These are phyloP conservation scores for Mariannaea sp. DNA, from an alignment of 2,329 filamentous ascomycete species.

Conservation along the genomic window DNA sequence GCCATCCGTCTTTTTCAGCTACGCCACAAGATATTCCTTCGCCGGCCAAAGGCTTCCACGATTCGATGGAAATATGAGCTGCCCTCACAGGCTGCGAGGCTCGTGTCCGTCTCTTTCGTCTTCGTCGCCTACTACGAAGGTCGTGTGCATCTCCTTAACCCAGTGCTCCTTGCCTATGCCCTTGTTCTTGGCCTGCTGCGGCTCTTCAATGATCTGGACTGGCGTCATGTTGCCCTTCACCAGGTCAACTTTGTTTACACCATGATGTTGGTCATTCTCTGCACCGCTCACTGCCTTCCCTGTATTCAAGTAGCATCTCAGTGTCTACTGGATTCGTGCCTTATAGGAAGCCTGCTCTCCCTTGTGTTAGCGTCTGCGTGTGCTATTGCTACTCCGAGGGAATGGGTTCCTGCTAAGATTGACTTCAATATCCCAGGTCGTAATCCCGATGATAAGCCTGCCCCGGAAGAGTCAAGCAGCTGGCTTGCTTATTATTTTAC, in stretches of 20 bases:
- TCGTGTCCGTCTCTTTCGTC: conserved; percentile 47
- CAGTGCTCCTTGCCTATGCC: conserved; percentile 46
- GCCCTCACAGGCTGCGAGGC: conserved; percentile 47
- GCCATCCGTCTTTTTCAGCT: conserved; percentile 42
- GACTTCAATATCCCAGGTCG: conserved; percentile 47
- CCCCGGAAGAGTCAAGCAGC: conserved; percentile 58
- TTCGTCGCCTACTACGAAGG: conserved; percentile 43
- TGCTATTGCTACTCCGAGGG: conserved; percentile 53
- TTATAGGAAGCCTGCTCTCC: conserved; percentile 44
- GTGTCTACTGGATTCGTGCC: conserved; percentile 39
- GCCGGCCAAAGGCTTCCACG: conserved; percentile 43
- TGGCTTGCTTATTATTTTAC: conserved; percentile 58
- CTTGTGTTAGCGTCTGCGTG: conserved; percentile 46
- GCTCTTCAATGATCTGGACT: conserved; percentile 47
- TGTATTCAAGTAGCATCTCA: conserved; percentile 47
- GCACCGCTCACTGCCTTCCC: conserved; percentile 47
- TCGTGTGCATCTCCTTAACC: conserved; percentile 45
- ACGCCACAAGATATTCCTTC: conserved; percentile 33
- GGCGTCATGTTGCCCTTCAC: conserved; percentile 53
- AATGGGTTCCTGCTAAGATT: conserved; percentile 54
- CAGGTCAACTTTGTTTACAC: conserved; percentile 54
- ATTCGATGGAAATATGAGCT: conserved; percentile 51
- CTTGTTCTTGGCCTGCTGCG: conserved; percentile 52
- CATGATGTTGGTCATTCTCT: conserved; percentile 44
- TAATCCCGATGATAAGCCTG: conserved; percentile 46